Evolutionary conservation across 768 basidiomycete genomes (phyloP), one percentile per base, ranked within the genome.

Genomic region (Amanita rubescens): DNA sequence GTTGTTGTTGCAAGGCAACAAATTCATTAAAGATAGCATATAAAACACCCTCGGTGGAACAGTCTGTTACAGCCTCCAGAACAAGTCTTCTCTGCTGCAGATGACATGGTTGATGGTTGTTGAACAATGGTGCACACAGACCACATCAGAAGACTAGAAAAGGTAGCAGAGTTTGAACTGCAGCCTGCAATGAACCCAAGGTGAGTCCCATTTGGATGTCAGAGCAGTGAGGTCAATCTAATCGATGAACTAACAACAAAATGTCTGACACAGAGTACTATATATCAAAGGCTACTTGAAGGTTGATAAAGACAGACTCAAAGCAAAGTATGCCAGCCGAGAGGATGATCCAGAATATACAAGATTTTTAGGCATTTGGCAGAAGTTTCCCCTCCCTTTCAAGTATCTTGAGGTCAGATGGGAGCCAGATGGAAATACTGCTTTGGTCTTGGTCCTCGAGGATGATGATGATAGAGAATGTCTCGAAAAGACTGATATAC

Each of bases 21-120:
- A 55, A 41, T 24, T 55, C 47, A 27, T 32, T 42, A 48, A 55
- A 55, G 33, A 55, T 48, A 37, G 54, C 54, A 27, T 55, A 55
- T 41, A 49, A 17, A 22, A 55, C 27, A 42, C 50, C 54, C 38
- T 55, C 46, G 10, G 44, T 25, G 15, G 48, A 48, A 42, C 32
- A 25, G 1, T 27, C 38, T 37, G 8, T 50, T 33, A 49, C 47
- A 11, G 54, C 54, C 33, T 50, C 42, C 35, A 15, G 10, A 22
- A 48, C 54, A 49, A 55, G 34, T 5, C 43, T 55, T 48, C 37
- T 49, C 46, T 27, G 10, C 45, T 54, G 37, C 27, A 3, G 7
- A 3, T 25, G 42, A 44, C 17, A 17, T 44, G 20, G 11, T 44
- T 17, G 42, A 44, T 44, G 11, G 20, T 44, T 20, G 42, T 44